Evolutionary conservation across 306 rosid species (phyloP).

Genomic region (barrel medic (Medicago truncatula)): DNA sequence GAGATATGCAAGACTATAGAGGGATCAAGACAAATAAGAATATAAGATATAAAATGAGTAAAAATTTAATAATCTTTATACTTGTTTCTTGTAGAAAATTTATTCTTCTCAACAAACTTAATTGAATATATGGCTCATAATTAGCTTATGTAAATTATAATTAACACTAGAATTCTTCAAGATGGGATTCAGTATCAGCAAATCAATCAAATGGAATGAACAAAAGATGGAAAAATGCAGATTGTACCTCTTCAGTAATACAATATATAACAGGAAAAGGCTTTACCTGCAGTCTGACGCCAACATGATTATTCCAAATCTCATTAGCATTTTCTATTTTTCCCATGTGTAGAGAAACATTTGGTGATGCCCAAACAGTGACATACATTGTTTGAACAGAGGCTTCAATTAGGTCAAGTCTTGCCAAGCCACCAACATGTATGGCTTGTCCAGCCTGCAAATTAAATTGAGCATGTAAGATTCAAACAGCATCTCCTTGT

Average conservation of each 20-base stretch:
- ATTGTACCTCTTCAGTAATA: not conserved
- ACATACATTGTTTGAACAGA: constrained; percentile 82
- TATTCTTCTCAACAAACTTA: constrained; percentile 5
- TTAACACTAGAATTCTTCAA: constrained; percentile 1
- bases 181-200: not conserved
- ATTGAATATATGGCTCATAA: constrained; percentile 23
- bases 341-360: constrained; percentile 86
- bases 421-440: constrained; percentile 79
- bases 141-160: constrained; percentile 28
- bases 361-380: constrained; percentile 87
- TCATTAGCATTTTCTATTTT: constrained; percentile 92
- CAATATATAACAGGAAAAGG: constrained; percentile 33
- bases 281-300: constrained; percentile 81
- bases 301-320: constrained; percentile 82
- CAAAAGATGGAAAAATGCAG: constrained; percentile 32
- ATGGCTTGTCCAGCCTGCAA: constrained; percentile 83
- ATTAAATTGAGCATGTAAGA: constrained; percentile 39
- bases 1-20: not conserved
- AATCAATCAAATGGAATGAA: constrained; percentile 16
- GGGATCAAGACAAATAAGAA: not conserved
- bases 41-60: not conserved
- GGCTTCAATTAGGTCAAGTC: constrained; percentile 79
- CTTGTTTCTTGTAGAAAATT: constrained; percentile 26
- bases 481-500: constrained; percentile 11
- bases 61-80: not conserved